Evolutionary conservation across 2,329 filamentous ascomycete species (phyloP), one percentile per base, ranked within the genome.

Genomic region (Aureobasidium sp.): DNA sequence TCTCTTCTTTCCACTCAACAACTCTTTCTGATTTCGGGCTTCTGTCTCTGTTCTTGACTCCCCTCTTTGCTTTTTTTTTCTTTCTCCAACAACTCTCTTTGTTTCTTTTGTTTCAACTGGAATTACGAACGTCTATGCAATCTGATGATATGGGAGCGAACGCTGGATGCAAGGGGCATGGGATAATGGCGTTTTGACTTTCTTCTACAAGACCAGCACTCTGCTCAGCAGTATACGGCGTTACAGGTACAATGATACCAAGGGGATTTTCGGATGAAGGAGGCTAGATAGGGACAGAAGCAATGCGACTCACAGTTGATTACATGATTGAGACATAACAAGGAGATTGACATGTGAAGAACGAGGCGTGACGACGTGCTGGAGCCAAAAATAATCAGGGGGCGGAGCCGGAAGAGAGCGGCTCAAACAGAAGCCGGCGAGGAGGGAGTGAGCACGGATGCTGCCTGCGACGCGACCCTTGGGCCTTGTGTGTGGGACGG

Each of bases 401-500:
- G 51, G 51, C 51, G 51, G 37, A 55, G 51, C 51, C 51, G 51
- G 51, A 55, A 43, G 47, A 49, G 45, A n/a, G 33, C 33, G 29
- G 29, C 31, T 25, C 43, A 10, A 29, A 19, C 42, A 46, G 21
- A 37, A 17, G 27, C 33, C 49, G 33, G 13, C 49, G 46, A 33
- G 31, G 35, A 23, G 21, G 13, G 4, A 19, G 49, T 53, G 49
- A 17, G 47, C 49, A 53, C 49, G 49, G 49, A 53, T 29, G 49
- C 15, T 19, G 35, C 21, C 13, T 53, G 49, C 33, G 33, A 40
- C 49, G 49, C 49, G 49, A 53, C 49, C 21, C 49, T 53, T 37
- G 9, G 23, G 7, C 4, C 4, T 29, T 29, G 42, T 42, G 33
- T n/a, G 49, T 33, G 29, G 21, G 35, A 17, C 10, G 37, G 51